These are phyloP conservation scores for Naganishia randhawae DNA, from an alignment of 768 basidiomycete species.

Conservation along the genomic window DNA sequence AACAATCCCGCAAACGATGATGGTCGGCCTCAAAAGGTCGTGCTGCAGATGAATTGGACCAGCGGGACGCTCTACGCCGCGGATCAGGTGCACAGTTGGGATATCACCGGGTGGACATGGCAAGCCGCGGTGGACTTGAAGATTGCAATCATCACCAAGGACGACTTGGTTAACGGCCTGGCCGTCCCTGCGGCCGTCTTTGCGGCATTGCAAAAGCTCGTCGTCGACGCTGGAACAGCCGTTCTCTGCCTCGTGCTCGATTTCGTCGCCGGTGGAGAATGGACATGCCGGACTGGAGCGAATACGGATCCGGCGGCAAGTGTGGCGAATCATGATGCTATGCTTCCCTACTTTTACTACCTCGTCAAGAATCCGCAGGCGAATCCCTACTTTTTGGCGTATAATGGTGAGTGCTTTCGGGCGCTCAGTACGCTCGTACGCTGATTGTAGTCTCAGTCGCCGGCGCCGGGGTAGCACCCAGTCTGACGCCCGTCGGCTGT, in stretches of 20 bases:
- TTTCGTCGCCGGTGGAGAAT: neutral
- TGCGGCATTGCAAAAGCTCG: neutral
- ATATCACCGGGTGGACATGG: conserved; percentile 17
- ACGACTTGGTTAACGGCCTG: neutral
- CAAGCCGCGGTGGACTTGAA: conserved; percentile 6
- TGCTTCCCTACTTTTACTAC: conserved; percentile 2
- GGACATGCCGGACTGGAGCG: conserved; percentile 6
- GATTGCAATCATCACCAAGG: conserved; percentile 7
- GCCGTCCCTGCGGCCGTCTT: neutral
- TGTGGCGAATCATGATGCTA: conserved; percentile 12
- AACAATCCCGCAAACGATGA: conserved; percentile 13
- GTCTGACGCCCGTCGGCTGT: neutral
- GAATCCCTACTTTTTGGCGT: conserved; percentile 3
- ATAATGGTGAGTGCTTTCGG: neutral
- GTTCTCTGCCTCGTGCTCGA: conserved; percentile 3
- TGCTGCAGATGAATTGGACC: conserved; percentile 5
- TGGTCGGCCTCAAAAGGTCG: conserved; percentile 13
- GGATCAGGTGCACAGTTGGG: neutral
- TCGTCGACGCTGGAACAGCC: neutral
- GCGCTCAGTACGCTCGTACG: neutral
- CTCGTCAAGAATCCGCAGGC: conserved; percentile 3
- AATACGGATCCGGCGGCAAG: conserved; percentile 10
- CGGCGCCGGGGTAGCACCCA: neutral
- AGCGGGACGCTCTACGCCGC: conserved; percentile 12
- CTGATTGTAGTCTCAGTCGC: neutral